A percentile compares a stretch with the other conserved stretches of the same genome.
Conservation (phyloP, 257 asterid genomes). For the Primulina huaijiensis region DNA sequence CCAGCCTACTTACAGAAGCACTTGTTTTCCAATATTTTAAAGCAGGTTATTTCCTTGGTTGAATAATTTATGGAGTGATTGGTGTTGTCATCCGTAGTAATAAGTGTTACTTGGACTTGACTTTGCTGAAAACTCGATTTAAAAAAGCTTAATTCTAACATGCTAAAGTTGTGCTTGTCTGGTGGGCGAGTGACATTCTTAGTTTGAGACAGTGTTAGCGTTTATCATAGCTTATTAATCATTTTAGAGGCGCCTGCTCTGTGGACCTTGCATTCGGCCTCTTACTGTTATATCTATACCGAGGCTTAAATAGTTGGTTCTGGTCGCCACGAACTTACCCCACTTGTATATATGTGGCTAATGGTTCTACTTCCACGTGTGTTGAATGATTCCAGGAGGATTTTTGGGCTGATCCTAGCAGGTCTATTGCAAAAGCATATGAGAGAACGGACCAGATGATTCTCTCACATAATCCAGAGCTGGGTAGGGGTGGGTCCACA, state of each 20-base stretch:
- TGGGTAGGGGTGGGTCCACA: conserved; percentile 95
- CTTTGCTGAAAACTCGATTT: background rate
- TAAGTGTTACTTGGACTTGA: background rate
- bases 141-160: background rate
- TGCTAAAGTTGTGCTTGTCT: background rate
- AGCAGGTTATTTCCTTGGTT: conserved; percentile 59
- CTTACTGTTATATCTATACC: background rate
- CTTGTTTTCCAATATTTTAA: conserved; percentile 74
- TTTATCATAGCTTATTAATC: background rate
- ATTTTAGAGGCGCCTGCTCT: too few species aligned
- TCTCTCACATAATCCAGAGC: conserved; percentile 72
- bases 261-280: background rate
- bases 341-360: background rate
- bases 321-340: background rate
- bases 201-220: background rate
- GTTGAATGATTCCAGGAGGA: conserved; percentile 53
- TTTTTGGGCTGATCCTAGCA: conserved; percentile 67
- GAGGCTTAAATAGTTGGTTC: background rate
- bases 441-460: conserved; percentile 86
- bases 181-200: background rate
- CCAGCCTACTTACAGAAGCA: conserved; percentile 89
- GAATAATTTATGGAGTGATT: background rate
- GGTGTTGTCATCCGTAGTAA: background rate
- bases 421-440: conserved; percentile 67
- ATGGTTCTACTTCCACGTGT: background rate